phyloP scores from a whole-genome alignment of 1,284 basidiomycete species.

The Cryptococcus sp. region DNA sequence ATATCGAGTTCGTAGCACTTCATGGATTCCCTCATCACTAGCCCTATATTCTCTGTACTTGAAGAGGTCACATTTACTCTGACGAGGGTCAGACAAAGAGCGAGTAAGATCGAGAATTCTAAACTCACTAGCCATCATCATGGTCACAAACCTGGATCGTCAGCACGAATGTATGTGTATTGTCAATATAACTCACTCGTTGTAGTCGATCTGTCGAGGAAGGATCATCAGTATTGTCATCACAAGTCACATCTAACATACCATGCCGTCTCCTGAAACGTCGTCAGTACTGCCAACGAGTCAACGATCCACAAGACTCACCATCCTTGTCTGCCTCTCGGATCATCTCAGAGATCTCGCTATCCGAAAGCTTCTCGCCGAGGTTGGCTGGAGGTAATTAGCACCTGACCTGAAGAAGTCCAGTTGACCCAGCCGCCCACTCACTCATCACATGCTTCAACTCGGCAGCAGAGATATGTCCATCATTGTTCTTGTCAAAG shows the following conservation, averaged over 20 bases:
- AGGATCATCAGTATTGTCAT: background rate
- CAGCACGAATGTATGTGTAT: background rate
- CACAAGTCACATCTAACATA: background rate
- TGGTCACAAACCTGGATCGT: conserved; percentile 48
- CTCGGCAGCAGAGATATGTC: conserved; percentile 60
- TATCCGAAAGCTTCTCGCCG: conserved; percentile 89
- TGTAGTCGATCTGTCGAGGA: conserved; percentile 44
- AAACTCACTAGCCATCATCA: conserved; percentile 48
- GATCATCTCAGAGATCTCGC: conserved; percentile 97
- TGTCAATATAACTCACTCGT: conserved; percentile 29
- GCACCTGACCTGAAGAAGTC: background rate
- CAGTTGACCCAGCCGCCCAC: conserved; percentile 31
- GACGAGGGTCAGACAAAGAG: too few species aligned
- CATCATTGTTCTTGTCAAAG: conserved; percentile 63
- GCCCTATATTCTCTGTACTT: too few species aligned
- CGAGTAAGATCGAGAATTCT: background rate
- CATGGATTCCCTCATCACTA: too few species aligned
- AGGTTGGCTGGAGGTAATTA: conserved; percentile 43
- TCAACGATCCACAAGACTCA: conserved; percentile 10
- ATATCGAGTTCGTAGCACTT: too few species aligned
- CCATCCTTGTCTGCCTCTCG: conserved; percentile 93
- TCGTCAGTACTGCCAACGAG: background rate
- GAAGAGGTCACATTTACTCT: too few species aligned
- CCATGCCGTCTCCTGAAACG: conserved; percentile 36
- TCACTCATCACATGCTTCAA: conserved; percentile 89